Base-by-base conservation (phyloP, 1,284 basidiomycete species). In the Sphagnurus paluster region DNA sequence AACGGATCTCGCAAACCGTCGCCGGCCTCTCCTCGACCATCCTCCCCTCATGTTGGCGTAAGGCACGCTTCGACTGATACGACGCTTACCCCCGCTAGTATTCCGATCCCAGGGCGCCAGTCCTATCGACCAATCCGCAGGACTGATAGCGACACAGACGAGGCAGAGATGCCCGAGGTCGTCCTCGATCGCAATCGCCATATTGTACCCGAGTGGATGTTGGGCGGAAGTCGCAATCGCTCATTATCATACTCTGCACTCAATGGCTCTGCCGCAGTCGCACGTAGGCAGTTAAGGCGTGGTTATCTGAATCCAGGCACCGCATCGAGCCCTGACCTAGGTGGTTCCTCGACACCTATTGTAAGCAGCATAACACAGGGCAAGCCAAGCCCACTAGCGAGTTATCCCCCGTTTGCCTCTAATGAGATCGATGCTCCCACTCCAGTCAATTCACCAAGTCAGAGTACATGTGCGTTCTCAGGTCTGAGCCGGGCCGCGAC, bases 201-300 rank as follows among this genome's bases (percentile, higher is more conserved):
- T 66, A 97, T 99, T 49, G 84, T 99, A 35, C 97, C 96, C 1
- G 85, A 95, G 54, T 98, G 93, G 90, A 77, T 98, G 65, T 72
- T 94, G 44, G 74, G 74, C 21, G 71, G 75, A n/a, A 68, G 66
- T 44, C 71, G 76, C 19, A 74, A 73, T 57, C 76, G 77, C 20
- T 77, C 80, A 2, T 60, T 74, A 42, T 80, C 80, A 2, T 73
- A 79, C 44, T 76, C 79, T 2, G 71, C 66, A 29, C 50, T 59
- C 14, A 56, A 55, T 36, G 57, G 64, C 13, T 59, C 65, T 2
- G 56, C 63, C 5, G 51, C 59, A 21, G 38, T 65, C 36, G 56
- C 65, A 8, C 60, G 62, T 37, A 63, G 61, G 17, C 69, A 61
- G 33, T 50, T 73, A 29, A 65, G 62, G 34, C 64, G 74, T 32